Evolutionary conservation across 2,329 filamentous ascomycete genomes (phyloP), one percentile per base, ranked within the genome.

Genomic region (Harringtonia aguacate): DNA sequence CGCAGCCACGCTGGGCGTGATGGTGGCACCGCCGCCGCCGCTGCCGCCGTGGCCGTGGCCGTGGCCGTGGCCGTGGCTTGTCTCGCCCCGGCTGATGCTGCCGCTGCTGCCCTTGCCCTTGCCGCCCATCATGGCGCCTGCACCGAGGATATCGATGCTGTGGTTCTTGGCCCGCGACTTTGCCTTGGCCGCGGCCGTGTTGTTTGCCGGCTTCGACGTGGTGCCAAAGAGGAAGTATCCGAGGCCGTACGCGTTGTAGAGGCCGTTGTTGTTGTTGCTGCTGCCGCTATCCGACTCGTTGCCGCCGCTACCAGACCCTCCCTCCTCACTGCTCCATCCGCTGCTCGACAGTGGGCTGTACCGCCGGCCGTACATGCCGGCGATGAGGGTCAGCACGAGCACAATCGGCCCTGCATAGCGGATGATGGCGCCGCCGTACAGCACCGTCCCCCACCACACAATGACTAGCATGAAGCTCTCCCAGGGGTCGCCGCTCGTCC

Each of bases 401-500:
- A 95, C 73, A 40, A 97, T 71, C 4, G 92, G 92, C 0, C 89
- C 92, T 1, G 84, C 83, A 63, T 80, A 83, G 52, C 84, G 76
- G 52, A 95, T 70, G n/a, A 94, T 70, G 18, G 77, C 68, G 66
- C 94, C 88, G 39, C 88, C 89, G 60, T 97, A 97, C 18, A 95
- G 71, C 14, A 86, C 82, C 12, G 81, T 65, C 4, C 80, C 84
- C 92, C 92, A 98, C 59, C 95, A 98, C 28, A 68, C 73, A 17
- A 81, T 81, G 4, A 98, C 73, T 28, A 98, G 62, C 48, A 98
- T 69, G 58, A 97, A 98, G 69, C 89, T 95, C 69, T 97, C 88
- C 90, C 90, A 98, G 0, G 89, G 81, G 59, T 98, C 92, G 33
- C 78, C 84, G 1, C 84, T 89, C 9, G 87, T 95, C 92, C 92